Percentiles rank a stretch among this genome's conserved stretches.
Evolutionary conservation across 2,329 filamentous ascomycete genomes (phyloP).

Genomic region (Botrytis porri): DNA sequence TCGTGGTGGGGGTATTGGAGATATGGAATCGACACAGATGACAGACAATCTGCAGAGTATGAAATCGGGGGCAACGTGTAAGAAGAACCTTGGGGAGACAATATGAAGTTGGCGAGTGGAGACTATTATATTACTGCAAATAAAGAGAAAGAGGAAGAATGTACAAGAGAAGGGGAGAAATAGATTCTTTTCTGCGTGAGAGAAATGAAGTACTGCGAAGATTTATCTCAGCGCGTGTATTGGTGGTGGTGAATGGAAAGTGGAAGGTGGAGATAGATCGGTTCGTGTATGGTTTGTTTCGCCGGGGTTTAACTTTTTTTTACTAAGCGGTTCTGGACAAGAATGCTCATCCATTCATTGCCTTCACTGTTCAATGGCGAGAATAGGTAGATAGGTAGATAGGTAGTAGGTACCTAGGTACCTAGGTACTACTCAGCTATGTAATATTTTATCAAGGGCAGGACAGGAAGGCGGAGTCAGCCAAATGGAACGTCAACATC

Average conservation of each 20-base stretch:
- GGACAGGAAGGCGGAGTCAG: neutral
- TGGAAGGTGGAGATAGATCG: slow-evolving; percentile 4
- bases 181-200: neutral
- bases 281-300: neutral
- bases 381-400: neutral
- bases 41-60: slow-evolving; percentile 5
- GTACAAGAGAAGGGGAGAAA: slow-evolving; percentile 8
- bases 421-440: neutral
- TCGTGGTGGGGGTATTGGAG: slow-evolving; percentile 18
- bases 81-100: slow-evolving; percentile 2
- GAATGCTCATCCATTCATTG: neutral
- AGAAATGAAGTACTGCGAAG: neutral
- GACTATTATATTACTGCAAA: slow-evolving; percentile 11
- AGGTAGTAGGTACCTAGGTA: too few relatives aligned
- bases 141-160: neutral
- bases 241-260: neutral
- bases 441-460: neutral
- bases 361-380: neutral
- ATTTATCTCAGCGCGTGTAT: slow-evolving; percentile 15
- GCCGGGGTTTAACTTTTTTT: neutral
- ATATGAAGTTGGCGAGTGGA: neutral
- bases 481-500: neutral
- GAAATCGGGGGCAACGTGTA: slow-evolving; percentile 15
- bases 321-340: neutral
- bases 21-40: slow-evolving; percentile 10